These are phyloP conservation scores for Schwanniomyces polymorphus DNA, from an alignment of 805 yeast species.

Conservation along the genomic window DNA sequence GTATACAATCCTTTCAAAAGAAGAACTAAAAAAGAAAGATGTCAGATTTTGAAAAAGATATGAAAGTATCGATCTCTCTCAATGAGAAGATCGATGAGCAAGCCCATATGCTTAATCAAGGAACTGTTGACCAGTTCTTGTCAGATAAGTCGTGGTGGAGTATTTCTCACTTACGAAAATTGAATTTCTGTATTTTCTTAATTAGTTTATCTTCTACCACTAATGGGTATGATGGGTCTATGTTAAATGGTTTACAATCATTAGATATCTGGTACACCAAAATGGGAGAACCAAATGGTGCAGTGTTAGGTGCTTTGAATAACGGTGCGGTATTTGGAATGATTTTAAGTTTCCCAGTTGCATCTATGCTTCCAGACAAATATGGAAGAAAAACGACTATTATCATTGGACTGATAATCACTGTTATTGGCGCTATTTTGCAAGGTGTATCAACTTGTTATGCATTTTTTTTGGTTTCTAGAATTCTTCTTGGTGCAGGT, in stretches of 20 bases:
- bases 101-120: neutral
- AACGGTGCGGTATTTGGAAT: conserved; percentile 46
- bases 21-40: neutral
- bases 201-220: conserved; percentile 49
- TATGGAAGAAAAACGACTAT: conserved; percentile 39
- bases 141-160: neutral
- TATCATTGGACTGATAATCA: conserved; percentile 21
- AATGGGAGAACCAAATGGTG: conserved; percentile 42
- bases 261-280: conserved; percentile 39
- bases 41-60: neutral
- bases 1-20: neutral
- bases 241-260: conserved; percentile 53
- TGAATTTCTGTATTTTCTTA: conserved; percentile 40
- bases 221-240: conserved; percentile 49
- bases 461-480: conserved; percentile 41
- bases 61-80: neutral
- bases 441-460: conserved; percentile 37
- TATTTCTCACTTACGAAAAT: conserved; percentile 29
- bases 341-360: conserved; percentile 26
- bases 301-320: conserved; percentile 39
- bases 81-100: neutral
- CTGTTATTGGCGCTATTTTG: conserved; percentile 34
- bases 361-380: conserved; percentile 31
- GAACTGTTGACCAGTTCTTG: neutral
- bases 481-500: conserved; percentile 53